Percentiles rank a stretch among this genome's conserved stretches.
These are phyloP conservation scores for Ceratocystis papillata DNA, from an alignment of 2,329 filamentous ascomycete species.

Conservation along the genomic window DNA sequence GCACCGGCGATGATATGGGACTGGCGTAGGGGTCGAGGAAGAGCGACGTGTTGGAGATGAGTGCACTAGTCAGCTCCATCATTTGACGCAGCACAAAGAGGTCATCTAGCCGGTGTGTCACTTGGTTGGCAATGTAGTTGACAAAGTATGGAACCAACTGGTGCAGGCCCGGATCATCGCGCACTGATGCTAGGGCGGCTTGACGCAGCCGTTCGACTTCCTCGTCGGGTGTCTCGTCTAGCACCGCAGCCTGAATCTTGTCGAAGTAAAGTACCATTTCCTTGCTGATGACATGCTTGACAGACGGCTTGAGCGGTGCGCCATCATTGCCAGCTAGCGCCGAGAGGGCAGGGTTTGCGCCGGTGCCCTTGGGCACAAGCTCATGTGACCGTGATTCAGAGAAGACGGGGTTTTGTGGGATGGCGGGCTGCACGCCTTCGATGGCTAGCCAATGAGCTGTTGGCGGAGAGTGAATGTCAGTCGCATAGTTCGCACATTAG, in stretches of 20 bases:
- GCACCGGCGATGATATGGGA: conserved; percentile 67
- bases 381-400: conserved; percentile 75
- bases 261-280: conserved; percentile 96
- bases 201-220: conserved; percentile 60
- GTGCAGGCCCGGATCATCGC: conserved; percentile 83
- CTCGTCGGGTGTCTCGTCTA: conserved; percentile 80
- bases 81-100: conserved; percentile 80
- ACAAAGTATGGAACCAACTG: conserved; percentile 95
- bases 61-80: conserved; percentile 77
- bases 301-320: conserved; percentile 65
- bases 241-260: conserved; percentile 77
- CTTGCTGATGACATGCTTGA: conserved; percentile 93
- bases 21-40: conserved; percentile 55
- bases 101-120: conserved; percentile 86
- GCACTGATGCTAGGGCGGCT: conserved; percentile 73
- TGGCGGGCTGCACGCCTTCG: conserved; percentile 91
- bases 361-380: conserved; percentile 77
- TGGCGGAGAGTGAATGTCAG: conserved; percentile 24
- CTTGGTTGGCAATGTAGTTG: conserved; percentile 89
- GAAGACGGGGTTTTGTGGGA: conserved; percentile 88
- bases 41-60: conserved; percentile 72
- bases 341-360: conserved; percentile 67
- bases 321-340: conserved; percentile 48
- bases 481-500: not conserved
- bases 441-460: conserved; percentile 93